A percentile compares a stretch with the other conserved stretches of the same genome.
phyloP scores from a whole-genome alignment of 1,139 yeast species.

The Zygotorulaspora mrakii region DNA sequence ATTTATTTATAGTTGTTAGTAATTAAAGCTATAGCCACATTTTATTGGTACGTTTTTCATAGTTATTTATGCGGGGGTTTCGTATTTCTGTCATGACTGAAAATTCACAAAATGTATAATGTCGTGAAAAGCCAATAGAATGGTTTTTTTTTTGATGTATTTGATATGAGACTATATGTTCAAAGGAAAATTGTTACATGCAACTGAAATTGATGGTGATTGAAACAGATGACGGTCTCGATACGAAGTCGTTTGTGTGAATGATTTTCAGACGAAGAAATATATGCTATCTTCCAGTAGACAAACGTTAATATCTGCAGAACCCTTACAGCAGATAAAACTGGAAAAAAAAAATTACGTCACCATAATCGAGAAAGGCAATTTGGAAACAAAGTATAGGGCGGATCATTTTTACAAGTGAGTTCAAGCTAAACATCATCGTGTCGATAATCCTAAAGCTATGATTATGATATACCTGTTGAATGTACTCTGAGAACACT shows the following conservation, averaged over 20 bases:
- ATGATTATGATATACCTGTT: background rate
- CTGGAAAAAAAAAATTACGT: background rate
- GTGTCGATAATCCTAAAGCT: background rate
- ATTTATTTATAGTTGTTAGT: background rate
- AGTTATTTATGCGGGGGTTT: background rate
- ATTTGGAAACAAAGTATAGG: background rate
- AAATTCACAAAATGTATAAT: background rate
- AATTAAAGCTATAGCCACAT: background rate
- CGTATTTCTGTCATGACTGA: background rate
- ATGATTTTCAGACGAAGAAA: background rate
- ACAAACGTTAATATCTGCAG: background rate
- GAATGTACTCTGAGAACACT: background rate
- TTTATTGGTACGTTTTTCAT: background rate
- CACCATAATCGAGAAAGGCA: background rate
- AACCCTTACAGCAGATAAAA: background rate
- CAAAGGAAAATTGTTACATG: background rate
- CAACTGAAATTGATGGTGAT: background rate
- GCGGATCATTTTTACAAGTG: background rate
- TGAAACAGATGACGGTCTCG: background rate
- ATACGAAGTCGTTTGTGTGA: background rate
- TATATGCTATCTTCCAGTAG: background rate
- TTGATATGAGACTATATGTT: background rate
- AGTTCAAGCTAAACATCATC: background rate
- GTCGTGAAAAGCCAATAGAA: background rate
- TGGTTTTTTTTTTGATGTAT: background rate